phyloP scores from a whole-genome alignment of 1,284 basidiomycete genomes.

The Gomphus sp. region DNA sequence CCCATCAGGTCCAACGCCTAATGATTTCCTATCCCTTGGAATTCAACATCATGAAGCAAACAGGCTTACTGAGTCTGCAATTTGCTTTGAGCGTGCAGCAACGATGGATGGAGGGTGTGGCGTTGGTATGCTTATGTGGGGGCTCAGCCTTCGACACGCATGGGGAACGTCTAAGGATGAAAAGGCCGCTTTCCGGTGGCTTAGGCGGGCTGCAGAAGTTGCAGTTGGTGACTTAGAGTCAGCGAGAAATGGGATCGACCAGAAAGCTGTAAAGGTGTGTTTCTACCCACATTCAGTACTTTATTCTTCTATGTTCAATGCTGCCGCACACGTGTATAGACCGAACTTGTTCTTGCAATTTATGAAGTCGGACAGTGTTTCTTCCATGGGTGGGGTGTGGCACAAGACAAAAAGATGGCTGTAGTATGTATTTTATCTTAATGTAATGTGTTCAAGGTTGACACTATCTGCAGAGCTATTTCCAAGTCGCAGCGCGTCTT shows the following conservation, averaged over 20 bases:
- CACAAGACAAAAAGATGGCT: constrained; percentile 81
- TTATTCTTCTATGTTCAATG: not conserved
- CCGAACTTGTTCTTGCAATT: constrained; percentile 79
- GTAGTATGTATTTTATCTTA: constrained; percentile 40
- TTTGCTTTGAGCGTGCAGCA: constrained; percentile 75
- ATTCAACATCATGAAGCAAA: constrained; percentile 79
- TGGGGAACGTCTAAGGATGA: constrained; percentile 82
- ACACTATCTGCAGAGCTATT: constrained; percentile 57
- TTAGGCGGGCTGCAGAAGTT: constrained; percentile 71
- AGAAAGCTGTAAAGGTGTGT: constrained; percentile 35
- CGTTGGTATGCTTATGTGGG: constrained; percentile 91
- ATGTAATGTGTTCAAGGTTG: constrained; percentile 3
- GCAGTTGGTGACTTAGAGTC: constrained; percentile 72
- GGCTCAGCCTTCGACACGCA: constrained; percentile 78
- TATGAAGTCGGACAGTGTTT: constrained; percentile 92
- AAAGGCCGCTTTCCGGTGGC: constrained; percentile 72
- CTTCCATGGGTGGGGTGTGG: constrained; percentile 84
- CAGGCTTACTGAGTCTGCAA: constrained; percentile 61
- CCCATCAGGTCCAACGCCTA: constrained; percentile 17
- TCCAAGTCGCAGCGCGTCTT: constrained; percentile 71
- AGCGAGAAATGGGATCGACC: constrained; percentile 31
- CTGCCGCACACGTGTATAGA: constrained; percentile 28
- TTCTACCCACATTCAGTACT: constrained; percentile 1
- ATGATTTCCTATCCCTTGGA: constrained; percentile 66
- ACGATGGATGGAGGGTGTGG: constrained; percentile 72